Conservation (phyloP, 2,329 filamentous ascomycete species). For the Sporothrix inflata region DNA sequence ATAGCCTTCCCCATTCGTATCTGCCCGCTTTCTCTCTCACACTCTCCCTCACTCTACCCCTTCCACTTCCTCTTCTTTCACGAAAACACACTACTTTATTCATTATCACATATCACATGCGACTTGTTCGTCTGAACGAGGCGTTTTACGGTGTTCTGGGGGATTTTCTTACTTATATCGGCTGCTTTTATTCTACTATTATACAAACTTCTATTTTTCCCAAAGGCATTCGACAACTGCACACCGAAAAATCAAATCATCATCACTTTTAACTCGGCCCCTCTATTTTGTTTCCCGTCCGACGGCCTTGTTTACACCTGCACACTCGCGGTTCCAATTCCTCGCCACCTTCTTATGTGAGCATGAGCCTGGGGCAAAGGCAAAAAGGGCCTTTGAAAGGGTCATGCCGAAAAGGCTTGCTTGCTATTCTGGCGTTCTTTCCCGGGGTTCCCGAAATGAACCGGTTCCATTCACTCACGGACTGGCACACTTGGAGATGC, state of each 20-base stretch:
- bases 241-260: not conserved
- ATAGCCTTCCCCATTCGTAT: not conserved
- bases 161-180: conserved; percentile 6
- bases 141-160: conserved; percentile 31
- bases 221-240: not conserved
- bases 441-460: too few species aligned
- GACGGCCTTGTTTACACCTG: too few species aligned
- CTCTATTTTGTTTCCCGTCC: too few species aligned
- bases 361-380: too few species aligned
- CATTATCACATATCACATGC: conserved; percentile 25
- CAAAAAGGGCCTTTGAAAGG: too few species aligned
- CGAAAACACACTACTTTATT: not conserved
- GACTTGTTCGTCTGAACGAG: conserved; percentile 28
- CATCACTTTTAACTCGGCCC: not conserved
- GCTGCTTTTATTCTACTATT: conserved; percentile 1
- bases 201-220: conserved; percentile 3
- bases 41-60: not conserved
- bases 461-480: too few species aligned
- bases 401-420: too few species aligned
- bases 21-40: not conserved
- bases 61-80: not conserved
- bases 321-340: too few species aligned
- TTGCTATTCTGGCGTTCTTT: too few species aligned
- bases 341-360: too few species aligned
- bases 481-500: too few species aligned